Conservation (phyloP, 2,329 filamentous ascomycete species). For the Pleoardoris graminearum region DNA sequence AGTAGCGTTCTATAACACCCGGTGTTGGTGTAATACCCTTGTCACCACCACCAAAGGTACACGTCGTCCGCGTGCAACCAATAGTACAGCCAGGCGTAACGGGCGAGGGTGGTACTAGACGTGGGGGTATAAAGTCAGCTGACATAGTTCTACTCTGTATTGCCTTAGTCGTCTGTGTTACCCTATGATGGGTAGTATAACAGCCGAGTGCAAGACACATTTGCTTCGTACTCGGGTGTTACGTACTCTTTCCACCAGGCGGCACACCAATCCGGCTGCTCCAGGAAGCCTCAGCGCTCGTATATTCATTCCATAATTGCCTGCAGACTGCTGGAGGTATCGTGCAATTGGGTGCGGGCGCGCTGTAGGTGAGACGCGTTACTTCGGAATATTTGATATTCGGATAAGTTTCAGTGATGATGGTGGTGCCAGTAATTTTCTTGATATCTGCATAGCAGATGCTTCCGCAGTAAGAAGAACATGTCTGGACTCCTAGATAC, state of each 20-base stretch:
- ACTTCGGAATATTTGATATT: not conserved
- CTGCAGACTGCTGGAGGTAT: constrained; percentile 1
- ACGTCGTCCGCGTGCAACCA: not conserved
- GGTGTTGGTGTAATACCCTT: not conserved
- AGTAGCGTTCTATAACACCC: not conserved
- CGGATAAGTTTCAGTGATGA: not conserved
- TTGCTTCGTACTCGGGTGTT: no score
- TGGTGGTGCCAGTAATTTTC: not conserved
- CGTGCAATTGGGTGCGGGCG: constrained; percentile 2
- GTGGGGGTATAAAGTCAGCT: no score
- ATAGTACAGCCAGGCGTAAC: not conserved
- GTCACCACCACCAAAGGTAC: constrained; percentile 2
- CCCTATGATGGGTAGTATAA: no score
- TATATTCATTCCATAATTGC: not conserved
- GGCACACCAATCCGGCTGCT: not conserved
- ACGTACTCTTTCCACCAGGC: not conserved
- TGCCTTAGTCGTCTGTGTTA: no score
- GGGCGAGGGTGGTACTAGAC: not conserved
- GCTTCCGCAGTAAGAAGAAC: constrained; percentile 2
- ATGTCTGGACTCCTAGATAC: not conserved
- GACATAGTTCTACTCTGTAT: no score
- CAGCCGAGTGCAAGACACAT: no score
- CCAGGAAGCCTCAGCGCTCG: not conserved
- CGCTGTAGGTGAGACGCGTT: not conserved
- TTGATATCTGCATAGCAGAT: constrained; percentile 4